Base-by-base conservation (phyloP, 306 rosid species). In the Rubus idaeus region DNA sequence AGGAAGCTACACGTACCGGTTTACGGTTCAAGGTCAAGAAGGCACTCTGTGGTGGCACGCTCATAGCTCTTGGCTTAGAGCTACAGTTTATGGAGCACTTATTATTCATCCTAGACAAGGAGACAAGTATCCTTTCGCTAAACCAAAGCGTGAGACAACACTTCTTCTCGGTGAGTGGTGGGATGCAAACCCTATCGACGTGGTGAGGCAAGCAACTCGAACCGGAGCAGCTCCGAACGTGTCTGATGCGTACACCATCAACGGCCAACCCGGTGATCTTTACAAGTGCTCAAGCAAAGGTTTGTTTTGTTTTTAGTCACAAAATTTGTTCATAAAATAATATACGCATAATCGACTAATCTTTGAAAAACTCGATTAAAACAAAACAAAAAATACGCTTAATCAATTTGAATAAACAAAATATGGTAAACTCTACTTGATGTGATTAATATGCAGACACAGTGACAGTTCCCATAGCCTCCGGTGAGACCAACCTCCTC, bases 41-140 rank as follows among this genome's bases (percentile, higher is more conserved):
- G 99, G 99, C 3, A 95, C 99, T 26, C 80, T 95, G 41, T 95
- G 99, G 99, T 95, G 99, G 99, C 99, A 95, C 20, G 98, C 99
- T 46, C 99, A 96, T 61, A 96, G 94, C 77, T 96, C 99, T 5
- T 96, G 99, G 99, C 86, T 96, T 11, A 87, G 99, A 62, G 96
- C 98, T 74, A 96, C 97, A 0, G 97, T 92, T 10, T 92, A 96
- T 26, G 99, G 99, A 23, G 94, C 96, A 5, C 84, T 96, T 21
- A 80, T 96, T 71, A 86, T 96, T 73, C 97, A 76, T 49, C 99
- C 99, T 1, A 88, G 76, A 75, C 66, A 86, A 83, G 96, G 90
- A 83, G 85, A 88, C 17, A 4, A 89, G 37, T 96, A 84, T 77
- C 98, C 99, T 40, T 96, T 96, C 68, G 69, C 92, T 0, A 88